Percentiles rank a stretch among this genome's conserved stretches.
Conservation (phyloP, 2,329 filamentous ascomycete genomes). For the Microdochium nivale region DNA sequence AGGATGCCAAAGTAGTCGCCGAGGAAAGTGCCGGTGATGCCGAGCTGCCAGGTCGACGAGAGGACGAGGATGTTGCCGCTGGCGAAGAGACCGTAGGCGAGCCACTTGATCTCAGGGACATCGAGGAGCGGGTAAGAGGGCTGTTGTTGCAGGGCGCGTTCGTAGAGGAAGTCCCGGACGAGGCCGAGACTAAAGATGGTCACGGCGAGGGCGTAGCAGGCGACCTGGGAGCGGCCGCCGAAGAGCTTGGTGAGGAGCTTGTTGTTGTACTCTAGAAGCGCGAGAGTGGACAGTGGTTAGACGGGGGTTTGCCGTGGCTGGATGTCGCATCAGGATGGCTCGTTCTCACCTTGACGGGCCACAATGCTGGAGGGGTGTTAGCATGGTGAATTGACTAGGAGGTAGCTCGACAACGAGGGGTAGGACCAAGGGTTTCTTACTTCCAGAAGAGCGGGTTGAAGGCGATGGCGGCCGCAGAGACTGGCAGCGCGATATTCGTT, state of each 20-base stretch:
- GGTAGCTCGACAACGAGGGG: constrained; percentile 1
- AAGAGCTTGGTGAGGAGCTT: constrained; percentile 84
- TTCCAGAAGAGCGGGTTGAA: constrained; percentile 99
- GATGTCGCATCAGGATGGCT: constrained; percentile 3
- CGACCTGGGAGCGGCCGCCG: constrained; percentile 64
- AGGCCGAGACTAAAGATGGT: constrained; percentile 91
- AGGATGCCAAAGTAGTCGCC: constrained; percentile 98
- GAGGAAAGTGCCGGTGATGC: constrained; percentile 90
- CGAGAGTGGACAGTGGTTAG: constrained; percentile 4
- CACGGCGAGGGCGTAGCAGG: constrained; percentile 82
- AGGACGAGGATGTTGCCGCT: constrained; percentile 78
- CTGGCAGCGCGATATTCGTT: constrained; percentile 33
- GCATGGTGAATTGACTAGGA: constrained; percentile 10
- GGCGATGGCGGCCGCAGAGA: constrained; percentile 71
- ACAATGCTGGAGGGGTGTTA: constrained; percentile 55
- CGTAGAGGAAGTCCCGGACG: constrained; percentile 80
- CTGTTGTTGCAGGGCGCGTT: constrained; percentile 67
- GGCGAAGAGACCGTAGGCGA: constrained; percentile 64
- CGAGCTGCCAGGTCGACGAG: constrained; percentile 83
- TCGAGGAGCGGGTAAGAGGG: constrained; percentile 69
- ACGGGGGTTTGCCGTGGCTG: background rate
- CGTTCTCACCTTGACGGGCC: constrained; percentile 63
- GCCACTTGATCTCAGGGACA: constrained; percentile 46
- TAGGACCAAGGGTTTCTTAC: constrained; percentile 43
- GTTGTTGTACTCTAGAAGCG: constrained; percentile 71